These are phyloP conservation scores for Huntiella moniliformis DNA, from an alignment of 2,329 filamentous ascomycete genomes.

Conservation along the genomic window DNA sequence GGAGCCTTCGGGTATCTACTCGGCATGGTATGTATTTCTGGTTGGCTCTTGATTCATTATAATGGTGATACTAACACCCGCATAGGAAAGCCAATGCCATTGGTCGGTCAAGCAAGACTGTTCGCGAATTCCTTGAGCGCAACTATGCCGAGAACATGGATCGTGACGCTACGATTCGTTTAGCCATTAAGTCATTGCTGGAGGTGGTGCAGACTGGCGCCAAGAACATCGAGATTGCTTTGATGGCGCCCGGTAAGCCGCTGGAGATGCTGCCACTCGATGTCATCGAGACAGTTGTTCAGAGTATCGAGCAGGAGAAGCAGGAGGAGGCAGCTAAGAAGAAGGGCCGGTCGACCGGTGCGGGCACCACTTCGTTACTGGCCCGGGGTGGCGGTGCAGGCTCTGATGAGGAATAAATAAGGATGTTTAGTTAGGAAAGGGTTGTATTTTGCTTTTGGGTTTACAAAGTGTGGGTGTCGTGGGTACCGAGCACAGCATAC, in stretches of 20 bases:
- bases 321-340: constrained; percentile 96
- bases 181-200: constrained; percentile 93
- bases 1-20: constrained; percentile 98
- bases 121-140: constrained; percentile 93
- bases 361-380: constrained; percentile 53
- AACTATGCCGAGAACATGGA: constrained; percentile 99
- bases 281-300: constrained; percentile 93
- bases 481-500: constrained; percentile 13
- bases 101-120: constrained; percentile 94
- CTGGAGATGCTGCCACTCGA: constrained; percentile 90
- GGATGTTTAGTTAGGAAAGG: background rate
- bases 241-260: constrained; percentile 83
- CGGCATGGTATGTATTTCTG: constrained; percentile 55
- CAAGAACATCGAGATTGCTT: constrained; percentile 98
- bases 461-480: constrained; percentile 6
- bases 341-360: constrained; percentile 63
- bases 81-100: constrained; percentile 97
- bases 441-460: background rate
- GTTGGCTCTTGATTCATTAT: background rate
- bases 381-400: constrained; percentile 35
- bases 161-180: constrained; percentile 81
- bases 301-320: constrained; percentile 98
- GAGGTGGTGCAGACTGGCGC: constrained; percentile 97
- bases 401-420: constrained; percentile 2
- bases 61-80: background rate